A percentile compares a stretch with the other conserved stretches of the same genome.
phyloP scores from a whole-genome alignment of 2,329 filamentous ascomycete genomes.

The Fusarium metavorans region DNA sequence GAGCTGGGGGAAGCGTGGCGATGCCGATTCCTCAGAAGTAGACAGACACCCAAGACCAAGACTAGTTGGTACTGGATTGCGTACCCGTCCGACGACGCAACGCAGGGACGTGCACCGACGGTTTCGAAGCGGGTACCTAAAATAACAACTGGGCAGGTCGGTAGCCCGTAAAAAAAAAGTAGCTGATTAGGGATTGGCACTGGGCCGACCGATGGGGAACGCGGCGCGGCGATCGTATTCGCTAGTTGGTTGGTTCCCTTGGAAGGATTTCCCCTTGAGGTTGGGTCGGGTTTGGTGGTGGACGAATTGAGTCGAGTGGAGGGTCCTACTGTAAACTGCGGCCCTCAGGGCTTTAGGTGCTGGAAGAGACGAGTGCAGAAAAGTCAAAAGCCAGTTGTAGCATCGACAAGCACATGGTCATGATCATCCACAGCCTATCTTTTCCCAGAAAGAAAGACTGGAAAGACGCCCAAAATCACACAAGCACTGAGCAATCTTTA shows the following conservation, averaged over 20 bases:
- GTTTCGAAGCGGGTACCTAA: slow-evolving; percentile 38
- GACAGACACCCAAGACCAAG: background rate
- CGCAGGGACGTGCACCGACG: slow-evolving; percentile 36
- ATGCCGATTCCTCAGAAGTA: slow-evolving; percentile 32
- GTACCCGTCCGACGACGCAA: slow-evolving; percentile 34
- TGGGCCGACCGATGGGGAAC: slow-evolving; percentile 16
- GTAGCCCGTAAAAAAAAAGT: slow-evolving; percentile 6
- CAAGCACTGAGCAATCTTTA: slow-evolving; percentile 25
- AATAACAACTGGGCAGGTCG: slow-evolving; percentile 31
- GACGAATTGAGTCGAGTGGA: slow-evolving; percentile 3
- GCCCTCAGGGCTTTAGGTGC: slow-evolving; percentile 7
- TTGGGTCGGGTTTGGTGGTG: slow-evolving; percentile 5
- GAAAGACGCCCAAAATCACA: slow-evolving; percentile 18
- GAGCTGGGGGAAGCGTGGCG: slow-evolving; percentile 37
- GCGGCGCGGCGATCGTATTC: slow-evolving; percentile 41
- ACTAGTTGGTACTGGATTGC: slow-evolving; percentile 17
- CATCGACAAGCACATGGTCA: slow-evolving; percentile 25
- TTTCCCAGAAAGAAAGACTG: background rate
- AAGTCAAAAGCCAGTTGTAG: slow-evolving; percentile 18
- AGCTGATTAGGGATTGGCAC: slow-evolving; percentile 17
- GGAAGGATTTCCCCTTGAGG: slow-evolving; percentile 14
- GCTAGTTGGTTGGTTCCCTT: slow-evolving; percentile 32
- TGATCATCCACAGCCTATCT: background rate
- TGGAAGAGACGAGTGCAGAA: slow-evolving; percentile 7
- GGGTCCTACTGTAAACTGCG: background rate